Conservation (phyloP, 2,329 filamentous ascomycete species). For the Cordyceps javanica region DNA sequence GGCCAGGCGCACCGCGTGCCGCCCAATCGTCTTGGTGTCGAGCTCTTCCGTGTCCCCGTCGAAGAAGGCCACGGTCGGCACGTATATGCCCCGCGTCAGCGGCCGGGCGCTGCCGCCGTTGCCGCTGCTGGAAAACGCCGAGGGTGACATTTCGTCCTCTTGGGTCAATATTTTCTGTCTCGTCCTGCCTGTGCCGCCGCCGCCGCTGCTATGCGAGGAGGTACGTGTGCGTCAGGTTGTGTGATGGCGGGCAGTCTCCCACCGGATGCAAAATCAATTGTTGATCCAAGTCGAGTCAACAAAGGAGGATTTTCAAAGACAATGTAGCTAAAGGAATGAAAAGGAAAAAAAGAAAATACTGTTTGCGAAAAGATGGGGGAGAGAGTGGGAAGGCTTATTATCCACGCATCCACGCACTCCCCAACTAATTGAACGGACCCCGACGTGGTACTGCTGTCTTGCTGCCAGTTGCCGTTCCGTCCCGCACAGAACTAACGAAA, state of each 20-base stretch:
- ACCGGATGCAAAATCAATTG: no score
- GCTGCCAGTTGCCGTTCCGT: background rate
- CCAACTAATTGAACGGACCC: background rate
- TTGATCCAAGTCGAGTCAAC: background rate
- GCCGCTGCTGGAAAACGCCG: conserved; percentile 13
- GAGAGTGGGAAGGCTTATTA: background rate
- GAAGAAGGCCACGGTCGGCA: conserved; percentile 71
- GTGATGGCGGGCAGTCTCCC: no score
- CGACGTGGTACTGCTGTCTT: background rate
- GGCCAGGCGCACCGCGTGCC: conserved; percentile 63
- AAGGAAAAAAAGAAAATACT: background rate
- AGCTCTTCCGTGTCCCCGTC: conserved; percentile 58
- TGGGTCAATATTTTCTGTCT: no score
- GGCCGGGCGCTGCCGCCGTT: conserved; percentile 25
- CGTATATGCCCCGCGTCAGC: conserved; percentile 55
- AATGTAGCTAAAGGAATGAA: background rate
- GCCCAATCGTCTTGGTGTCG: conserved; percentile 54
- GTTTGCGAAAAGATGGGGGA: background rate
- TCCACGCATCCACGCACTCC: no score
- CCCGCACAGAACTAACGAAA: background rate
- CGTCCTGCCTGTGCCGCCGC: no score
- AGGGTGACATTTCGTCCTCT: conserved; percentile 10
- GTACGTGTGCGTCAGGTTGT: no score
- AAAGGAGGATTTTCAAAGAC: background rate
- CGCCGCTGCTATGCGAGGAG: no score